Evolutionary conservation across 805 yeast species (phyloP), one percentile per base, ranked within the genome.

Genomic region (Ogataea wickerhamii): DNA sequence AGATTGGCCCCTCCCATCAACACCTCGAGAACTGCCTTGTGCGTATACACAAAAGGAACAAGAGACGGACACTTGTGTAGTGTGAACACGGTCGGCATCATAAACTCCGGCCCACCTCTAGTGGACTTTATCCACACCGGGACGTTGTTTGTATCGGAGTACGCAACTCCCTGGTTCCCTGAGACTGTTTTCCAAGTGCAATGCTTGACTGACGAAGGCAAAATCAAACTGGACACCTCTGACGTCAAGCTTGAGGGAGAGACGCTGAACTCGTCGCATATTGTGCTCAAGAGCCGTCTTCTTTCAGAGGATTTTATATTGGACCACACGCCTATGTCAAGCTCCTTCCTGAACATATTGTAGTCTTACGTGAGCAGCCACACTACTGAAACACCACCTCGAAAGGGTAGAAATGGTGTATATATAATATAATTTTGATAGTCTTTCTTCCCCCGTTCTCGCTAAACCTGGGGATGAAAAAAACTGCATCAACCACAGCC

Each of bases 231-330:
- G 4, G 65, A 58, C 3, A 43, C 25, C 21, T 70, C 73, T 31
- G 70, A 64, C 13, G 72, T 49, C 11, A 78, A 53, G 21, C 58
- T 48, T 14, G 56, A 63, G 28, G 60, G 62, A 4, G 70, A 64
- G 18, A 77, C 52, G 7, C 49, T 52, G 48, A 70, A 78, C 20
- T 50, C 55, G 17, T 59, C 49, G 45, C 77, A 66, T 21, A 82
- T 66, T 4, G 56, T 49, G 4, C 57, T 49, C 8, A 78, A 58
- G 18, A 81, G 58, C 45, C 71, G 71, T 46, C 85, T 73, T 28
- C 93, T 67, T 47, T 87, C 97, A 0, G 95, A 83, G 11, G 86
- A 76, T 60, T 87, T 88, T 42, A 93, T 68, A 50, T 87, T 86
- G 16, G 95, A 74, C 36, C 78, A 67, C 3, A 94, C 80, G 62